Base-by-base conservation (phyloP, 805 yeast species). In the Candida koratica region DNA sequence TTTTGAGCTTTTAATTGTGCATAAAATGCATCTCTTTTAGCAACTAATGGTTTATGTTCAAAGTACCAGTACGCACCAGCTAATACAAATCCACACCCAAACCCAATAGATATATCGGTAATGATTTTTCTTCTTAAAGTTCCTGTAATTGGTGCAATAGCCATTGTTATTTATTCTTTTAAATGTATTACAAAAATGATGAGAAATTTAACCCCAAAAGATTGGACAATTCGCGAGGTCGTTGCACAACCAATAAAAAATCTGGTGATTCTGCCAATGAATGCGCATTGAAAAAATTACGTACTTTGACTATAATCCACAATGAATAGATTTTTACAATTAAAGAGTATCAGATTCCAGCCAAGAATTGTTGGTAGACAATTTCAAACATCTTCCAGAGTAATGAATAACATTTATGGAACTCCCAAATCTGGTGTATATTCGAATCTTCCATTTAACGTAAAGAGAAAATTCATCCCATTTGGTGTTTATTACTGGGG, bases 401-500 rank as follows among this genome's bases (percentile, higher is more conserved):
- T 48, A 32, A 45, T 58, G 56, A 56, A 52, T 18, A 55, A 54
- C 34, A 46, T 61, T 31, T 63, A 49, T 48, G 71, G 71, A 29
- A 37, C 63, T 29, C 71, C 71, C 33, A 55, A 60, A 48, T 46
- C 47, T 37, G 97, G 97, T 56, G 80, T 81, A 32, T 93, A 93
- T 81, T 71, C 83, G 55, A 90, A 93, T 77, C 58, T 90, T 46
- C 98, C 98, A 48, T 93, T 90, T 79, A 79, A 79, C 75, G 95
- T 90, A 46, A 88, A 87, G 76, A 88, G 95, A 76, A 84, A 79
- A 71, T 45, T 36, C 29, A 75, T 90, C 48, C 97, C 97, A 49
- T 88, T 75, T 62, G 85, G 80, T 49, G 69, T 87, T 36, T 73
- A 82, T 48, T 95, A 83, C 73, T 82, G 84, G 73, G 78, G 88